phyloP scores from a whole-genome alignment of 106 monocot species.

The Dendrobium huoshanense region DNA sequence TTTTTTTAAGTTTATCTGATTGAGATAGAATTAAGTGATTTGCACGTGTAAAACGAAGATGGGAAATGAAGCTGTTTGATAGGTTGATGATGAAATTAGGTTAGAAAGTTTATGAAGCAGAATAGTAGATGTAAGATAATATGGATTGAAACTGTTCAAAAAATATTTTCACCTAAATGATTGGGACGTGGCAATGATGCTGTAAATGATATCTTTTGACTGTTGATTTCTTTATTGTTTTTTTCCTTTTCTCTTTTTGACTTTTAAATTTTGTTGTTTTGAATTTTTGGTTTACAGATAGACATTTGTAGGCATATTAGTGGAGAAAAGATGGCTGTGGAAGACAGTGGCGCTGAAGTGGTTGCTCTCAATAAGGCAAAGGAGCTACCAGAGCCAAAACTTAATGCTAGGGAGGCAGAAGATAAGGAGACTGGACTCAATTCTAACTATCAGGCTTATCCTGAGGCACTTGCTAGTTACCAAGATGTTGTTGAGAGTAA shows the following conservation, averaged over 20 bases:
- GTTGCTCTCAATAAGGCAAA: neutral
- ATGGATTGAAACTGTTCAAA: no score
- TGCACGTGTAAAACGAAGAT: neutral
- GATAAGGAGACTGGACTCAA: neutral
- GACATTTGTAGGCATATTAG: neutral
- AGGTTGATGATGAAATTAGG: neutral
- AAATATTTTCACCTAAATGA: no score
- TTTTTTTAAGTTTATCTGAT: neutral
- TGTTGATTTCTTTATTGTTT: neutral
- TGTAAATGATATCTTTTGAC: no score
- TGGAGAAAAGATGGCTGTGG: neutral
- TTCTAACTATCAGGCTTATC: conserved; percentile 1
- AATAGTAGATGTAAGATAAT: neutral
- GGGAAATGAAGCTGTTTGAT: neutral
- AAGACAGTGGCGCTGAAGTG: neutral
- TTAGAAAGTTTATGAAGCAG: neutral
- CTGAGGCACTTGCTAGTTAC: neutral
- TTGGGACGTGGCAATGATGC: no score
- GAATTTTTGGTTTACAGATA: neutral
- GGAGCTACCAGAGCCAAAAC: neutral
- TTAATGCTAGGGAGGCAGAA: neutral
- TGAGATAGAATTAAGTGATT: neutral
- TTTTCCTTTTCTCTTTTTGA: neutral
- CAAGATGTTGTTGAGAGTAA: conserved; percentile 1
- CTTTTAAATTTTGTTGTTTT: neutral